Evolutionary conservation across 1,284 basidiomycete species (phyloP).

Genomic region (Naganishia sp.): DNA sequence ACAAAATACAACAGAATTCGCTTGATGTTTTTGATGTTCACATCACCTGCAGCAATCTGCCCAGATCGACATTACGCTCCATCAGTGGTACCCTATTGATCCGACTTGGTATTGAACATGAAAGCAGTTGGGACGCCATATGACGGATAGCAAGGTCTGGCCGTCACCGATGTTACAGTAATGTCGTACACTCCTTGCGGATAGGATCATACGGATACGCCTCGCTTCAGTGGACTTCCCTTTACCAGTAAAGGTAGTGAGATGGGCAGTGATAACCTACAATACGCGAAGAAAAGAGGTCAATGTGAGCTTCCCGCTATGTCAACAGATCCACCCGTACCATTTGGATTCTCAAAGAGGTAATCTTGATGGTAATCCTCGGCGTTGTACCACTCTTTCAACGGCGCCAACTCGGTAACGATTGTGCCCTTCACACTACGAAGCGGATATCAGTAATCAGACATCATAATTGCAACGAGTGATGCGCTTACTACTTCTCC

Average conservation of each 20-base stretch:
- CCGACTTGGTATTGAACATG: too few species aligned
- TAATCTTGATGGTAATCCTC: conserved; percentile 85
- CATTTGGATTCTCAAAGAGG: conserved; percentile 64
- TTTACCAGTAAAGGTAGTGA: conserved; percentile 55
- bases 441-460: conserved; percentile 1
- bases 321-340: conserved; percentile 34
- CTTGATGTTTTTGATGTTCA: too few species aligned
- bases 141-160: too few species aligned
- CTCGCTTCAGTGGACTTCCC: too few species aligned
- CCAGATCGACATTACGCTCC: too few species aligned
- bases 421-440: conserved; percentile 70
- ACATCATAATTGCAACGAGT: neutral
- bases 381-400: conserved; percentile 75
- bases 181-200: too few species aligned
- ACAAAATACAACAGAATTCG: neutral
- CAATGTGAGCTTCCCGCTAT: neutral
- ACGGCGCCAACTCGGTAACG: conserved; percentile 69
- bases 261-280: conserved; percentile 57
- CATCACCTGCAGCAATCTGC: too few species aligned
- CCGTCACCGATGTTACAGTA: too few species aligned
- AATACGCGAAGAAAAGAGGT: neutral
- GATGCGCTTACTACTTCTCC: conserved; percentile 63
- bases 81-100: too few species aligned
- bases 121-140: too few species aligned
- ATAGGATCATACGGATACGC: too few species aligned